Evolutionary conservation across 2,329 filamentous ascomycete species (phyloP).

Genomic region (Fusarium equiseti): DNA sequence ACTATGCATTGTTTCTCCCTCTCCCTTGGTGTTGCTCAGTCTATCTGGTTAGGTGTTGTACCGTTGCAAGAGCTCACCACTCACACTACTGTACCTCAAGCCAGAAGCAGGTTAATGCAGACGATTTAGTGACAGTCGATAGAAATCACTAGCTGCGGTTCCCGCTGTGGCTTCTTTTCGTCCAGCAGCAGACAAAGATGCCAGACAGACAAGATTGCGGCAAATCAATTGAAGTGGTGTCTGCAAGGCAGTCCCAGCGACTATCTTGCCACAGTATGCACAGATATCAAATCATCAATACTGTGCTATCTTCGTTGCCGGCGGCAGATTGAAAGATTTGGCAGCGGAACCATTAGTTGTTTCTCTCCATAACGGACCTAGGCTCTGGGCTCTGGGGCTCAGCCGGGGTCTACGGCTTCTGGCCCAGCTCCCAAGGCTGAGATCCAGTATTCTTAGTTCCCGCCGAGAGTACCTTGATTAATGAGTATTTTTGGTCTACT

Average conservation of each 20-base stretch:
- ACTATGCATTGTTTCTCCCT: conserved; percentile 1
- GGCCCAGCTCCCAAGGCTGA: conserved; percentile 10
- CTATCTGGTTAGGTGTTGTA: conserved; percentile 1
- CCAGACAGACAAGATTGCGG: conserved; percentile 11
- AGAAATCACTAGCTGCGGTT: conserved; percentile 2
- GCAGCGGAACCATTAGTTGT: neutral
- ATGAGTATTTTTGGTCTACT: neutral
- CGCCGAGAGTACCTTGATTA: conserved; percentile 7
- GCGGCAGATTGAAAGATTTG: conserved; percentile 22
- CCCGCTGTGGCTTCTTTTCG: conserved; percentile 10
- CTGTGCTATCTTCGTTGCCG: conserved; percentile 25
- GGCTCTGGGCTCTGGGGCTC: conserved; percentile 18
- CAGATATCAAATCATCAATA: neutral
- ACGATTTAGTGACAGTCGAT: neutral
- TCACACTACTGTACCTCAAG: conserved; percentile 34
- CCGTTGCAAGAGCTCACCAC: conserved; percentile 9
- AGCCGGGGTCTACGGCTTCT: conserved; percentile 23
- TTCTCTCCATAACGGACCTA: conserved; percentile 13
- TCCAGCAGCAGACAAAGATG: neutral
- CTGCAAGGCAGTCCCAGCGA: conserved; percentile 17
- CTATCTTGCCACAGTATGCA: conserved; percentile 34
- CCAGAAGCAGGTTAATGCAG: conserved; percentile 24
- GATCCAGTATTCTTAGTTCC: conserved; percentile 11
- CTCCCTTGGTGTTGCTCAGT: conserved; percentile 8
- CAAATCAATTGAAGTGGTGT: conserved; percentile 9